Evolutionary conservation across 306 rosid species (phyloP).

Genomic region (Pachyrhizus erosus): DNA sequence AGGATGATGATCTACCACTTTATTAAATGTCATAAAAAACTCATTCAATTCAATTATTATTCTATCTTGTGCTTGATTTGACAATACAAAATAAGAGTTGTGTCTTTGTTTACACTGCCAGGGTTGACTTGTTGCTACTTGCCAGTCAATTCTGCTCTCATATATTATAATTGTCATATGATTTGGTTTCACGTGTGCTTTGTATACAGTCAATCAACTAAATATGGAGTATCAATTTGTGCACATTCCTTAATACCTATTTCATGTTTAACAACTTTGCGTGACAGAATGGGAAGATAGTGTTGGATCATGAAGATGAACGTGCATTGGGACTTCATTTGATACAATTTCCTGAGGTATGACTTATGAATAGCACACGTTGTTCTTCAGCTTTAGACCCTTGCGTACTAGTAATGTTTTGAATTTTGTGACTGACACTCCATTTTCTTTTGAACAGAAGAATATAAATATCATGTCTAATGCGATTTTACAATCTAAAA

Average conservation of each 20-base stretch:
- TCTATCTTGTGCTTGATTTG: background rate
- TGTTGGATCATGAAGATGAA: slow-evolving; percentile 76
- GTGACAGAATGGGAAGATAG: slow-evolving; percentile 64
- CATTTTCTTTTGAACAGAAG: slow-evolving; percentile 8
- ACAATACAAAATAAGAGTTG: background rate
- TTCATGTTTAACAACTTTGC: background rate
- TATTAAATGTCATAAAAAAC: background rate
- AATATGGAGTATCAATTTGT: background rate
- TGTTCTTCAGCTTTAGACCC: slow-evolving; percentile 30
- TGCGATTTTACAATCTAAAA: background rate
- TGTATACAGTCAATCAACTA: background rate
- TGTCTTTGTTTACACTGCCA: slow-evolving; percentile 8
- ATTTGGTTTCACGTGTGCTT: background rate
- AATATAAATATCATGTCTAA: background rate
- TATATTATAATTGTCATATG: background rate
- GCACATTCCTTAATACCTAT: slow-evolving; percentile 1
- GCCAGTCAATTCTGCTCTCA: background rate
- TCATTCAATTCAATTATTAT: background rate
- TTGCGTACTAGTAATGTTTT: background rate
- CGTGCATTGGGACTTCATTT: slow-evolving; percentile 81
- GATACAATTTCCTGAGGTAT: slow-evolving; percentile 87
- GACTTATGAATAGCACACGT: background rate
- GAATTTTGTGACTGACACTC: background rate
- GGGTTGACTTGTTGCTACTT: slow-evolving; percentile 22
- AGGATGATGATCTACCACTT: background rate